These are phyloP conservation scores for Nasturtium officinale DNA, from an alignment of 345 rosid species.

Conservation along the genomic window DNA sequence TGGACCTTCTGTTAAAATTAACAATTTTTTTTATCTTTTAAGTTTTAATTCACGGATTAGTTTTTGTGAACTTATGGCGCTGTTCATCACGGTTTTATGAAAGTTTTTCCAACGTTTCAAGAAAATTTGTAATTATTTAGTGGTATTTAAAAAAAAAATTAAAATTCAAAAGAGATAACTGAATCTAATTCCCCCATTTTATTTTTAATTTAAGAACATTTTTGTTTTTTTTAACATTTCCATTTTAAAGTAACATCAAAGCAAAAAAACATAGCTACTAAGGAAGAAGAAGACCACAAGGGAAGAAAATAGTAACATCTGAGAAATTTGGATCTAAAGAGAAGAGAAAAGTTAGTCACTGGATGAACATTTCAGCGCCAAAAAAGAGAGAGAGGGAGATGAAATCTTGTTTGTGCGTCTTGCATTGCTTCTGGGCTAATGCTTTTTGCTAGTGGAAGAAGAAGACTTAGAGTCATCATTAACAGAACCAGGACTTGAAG, in stretches of 20 bases:
- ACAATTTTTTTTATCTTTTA: neutral
- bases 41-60: neutral
- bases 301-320: constrained; percentile 27
- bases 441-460: constrained; percentile 64
- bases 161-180: neutral
- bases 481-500: constrained; percentile 75
- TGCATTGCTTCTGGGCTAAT: constrained; percentile 8
- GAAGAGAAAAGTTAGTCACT: constrained; percentile 22
- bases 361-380: constrained; percentile 21
- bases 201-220: constrained; percentile 24
- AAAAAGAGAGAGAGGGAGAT: neutral
- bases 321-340: constrained; percentile 22
- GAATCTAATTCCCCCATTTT: neutral
- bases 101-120: neutral
- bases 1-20: neutral
- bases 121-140: neutral
- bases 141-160: neutral
- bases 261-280: neutral
- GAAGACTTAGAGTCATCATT: constrained; percentile 74
- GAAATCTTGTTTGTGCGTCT: constrained; percentile 7
- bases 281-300: constrained; percentile 18
- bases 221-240: constrained; percentile 7
- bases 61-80: neutral
- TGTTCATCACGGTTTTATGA: neutral
- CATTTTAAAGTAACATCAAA: constrained; percentile 31